Evolutionary conservation across 2,329 filamentous ascomycete species (phyloP).

Genomic region (Fusarium oligoseptatum): DNA sequence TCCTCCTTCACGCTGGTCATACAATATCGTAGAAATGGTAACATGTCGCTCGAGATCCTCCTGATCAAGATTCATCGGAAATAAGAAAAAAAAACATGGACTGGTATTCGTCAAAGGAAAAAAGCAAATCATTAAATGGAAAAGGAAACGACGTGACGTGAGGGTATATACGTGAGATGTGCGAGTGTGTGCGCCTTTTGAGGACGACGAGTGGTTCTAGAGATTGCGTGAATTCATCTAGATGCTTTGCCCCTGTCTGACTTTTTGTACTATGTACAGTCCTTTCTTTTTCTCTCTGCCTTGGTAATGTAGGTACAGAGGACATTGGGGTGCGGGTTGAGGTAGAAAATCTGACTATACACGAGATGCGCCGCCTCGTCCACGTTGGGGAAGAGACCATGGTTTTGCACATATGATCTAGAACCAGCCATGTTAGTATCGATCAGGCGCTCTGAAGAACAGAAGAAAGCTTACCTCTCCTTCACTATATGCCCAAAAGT

Average conservation of each 20-base stretch:
- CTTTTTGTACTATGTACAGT: slow-evolving; percentile 25
- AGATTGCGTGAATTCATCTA: slow-evolving; percentile 10
- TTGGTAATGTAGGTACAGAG: background rate
- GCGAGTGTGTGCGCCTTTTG: slow-evolving; percentile 5
- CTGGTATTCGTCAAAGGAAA: slow-evolving; percentile 20
- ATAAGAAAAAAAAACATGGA: background rate
- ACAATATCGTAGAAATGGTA: slow-evolving; percentile 19
- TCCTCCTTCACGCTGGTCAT: slow-evolving; percentile 21
- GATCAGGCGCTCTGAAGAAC: background rate
- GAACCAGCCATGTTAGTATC: slow-evolving; percentile 20
- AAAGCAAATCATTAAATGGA: slow-evolving; percentile 28
- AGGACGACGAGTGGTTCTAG: slow-evolving; percentile 13
- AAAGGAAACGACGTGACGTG: background rate
- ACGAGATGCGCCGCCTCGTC: slow-evolving; percentile 47
- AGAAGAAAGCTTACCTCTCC: slow-evolving; percentile 79
- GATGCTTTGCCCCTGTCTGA: slow-evolving; percentile 16
- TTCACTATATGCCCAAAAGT: slow-evolving; percentile 98
- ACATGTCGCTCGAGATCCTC: background rate
- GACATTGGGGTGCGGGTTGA: slow-evolving; percentile 23
- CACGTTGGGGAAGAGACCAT: slow-evolving; percentile 76
- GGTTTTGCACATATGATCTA: slow-evolving; percentile 77
- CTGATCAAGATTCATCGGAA: slow-evolving; percentile 11
- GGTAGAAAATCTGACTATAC: slow-evolving; percentile 36
- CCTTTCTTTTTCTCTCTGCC: background rate
- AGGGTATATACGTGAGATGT: slow-evolving; percentile 30